A percentile compares a stretch with the other conserved stretches of the same genome.
Conservation (phyloP, 139 green algal species). For the Volvox africanus region DNA sequence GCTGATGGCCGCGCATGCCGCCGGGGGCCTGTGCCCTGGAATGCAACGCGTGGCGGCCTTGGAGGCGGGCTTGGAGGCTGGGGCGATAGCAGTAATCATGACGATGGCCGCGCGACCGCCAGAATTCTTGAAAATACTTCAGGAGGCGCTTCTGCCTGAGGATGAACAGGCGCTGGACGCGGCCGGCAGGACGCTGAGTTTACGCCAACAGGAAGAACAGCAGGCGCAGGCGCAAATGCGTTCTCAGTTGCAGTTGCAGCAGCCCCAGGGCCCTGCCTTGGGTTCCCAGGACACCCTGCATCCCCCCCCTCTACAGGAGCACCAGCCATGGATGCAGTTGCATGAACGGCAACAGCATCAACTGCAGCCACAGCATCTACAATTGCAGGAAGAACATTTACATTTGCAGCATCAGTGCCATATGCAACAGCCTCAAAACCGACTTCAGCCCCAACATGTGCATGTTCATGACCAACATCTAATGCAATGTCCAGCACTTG, state of each 20-base stretch:
- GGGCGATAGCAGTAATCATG: too few relatives aligned
- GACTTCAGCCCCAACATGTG: background rate
- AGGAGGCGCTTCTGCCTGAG: slow-evolving; percentile 17
- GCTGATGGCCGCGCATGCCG: slow-evolving; percentile 1
- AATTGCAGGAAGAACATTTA: background rate
- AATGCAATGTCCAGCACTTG: background rate
- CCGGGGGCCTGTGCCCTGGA: background rate
- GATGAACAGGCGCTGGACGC: background rate
- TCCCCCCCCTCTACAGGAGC: background rate
- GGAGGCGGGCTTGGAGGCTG: background rate
- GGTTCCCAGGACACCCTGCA: background rate
- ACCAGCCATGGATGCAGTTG: background rate
- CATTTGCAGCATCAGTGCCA: background rate
- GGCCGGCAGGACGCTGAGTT: background rate
- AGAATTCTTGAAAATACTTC: background rate
- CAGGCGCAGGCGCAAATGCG: background rate
- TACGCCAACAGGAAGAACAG: background rate
- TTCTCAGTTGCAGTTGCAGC: background rate
- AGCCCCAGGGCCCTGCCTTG: background rate
- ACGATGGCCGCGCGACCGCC: background rate
- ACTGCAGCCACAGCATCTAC: background rate
- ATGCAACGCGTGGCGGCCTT: background rate
- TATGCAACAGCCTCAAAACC: background rate
- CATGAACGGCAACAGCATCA: background rate
- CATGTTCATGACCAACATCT: background rate